Percentiles rank a stretch among this genome's conserved stretches.
Conservation (phyloP, 2,329 filamentous ascomycete species). For the Venturia nashicola region DNA sequence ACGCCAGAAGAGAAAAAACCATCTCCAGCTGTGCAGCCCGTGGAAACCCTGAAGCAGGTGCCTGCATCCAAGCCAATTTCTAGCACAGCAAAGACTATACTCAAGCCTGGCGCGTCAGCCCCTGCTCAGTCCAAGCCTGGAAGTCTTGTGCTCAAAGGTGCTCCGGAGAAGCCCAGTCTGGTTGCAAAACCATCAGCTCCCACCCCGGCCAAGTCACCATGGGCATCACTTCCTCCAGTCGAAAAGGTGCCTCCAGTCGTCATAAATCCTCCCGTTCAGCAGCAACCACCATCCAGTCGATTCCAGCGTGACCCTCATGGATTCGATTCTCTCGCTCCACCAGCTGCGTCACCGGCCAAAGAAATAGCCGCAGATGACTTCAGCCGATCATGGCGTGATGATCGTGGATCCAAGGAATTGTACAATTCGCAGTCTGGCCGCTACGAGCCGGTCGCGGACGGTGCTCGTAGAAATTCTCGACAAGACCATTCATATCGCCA, state of each 20-base stretch:
- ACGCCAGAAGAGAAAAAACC: slow-evolving; percentile 14
- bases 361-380: slow-evolving; percentile 94
- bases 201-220: slow-evolving; percentile 74
- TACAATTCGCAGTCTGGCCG: slow-evolving; percentile 93
- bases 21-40: slow-evolving; percentile 1
- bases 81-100: slow-evolving; percentile 30
- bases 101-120: slow-evolving; percentile 33
- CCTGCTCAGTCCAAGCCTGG: slow-evolving; percentile 32
- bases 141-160: slow-evolving; percentile 53
- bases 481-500: slow-evolving; percentile 55
- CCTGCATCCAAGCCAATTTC: not conserved
- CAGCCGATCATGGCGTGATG: slow-evolving; percentile 72
- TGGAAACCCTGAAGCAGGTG: slow-evolving; percentile 6
- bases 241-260: slow-evolving; percentile 64
- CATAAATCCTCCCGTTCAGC: slow-evolving; percentile 40
- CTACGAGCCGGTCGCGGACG: slow-evolving; percentile 76
- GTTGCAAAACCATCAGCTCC: slow-evolving; percentile 60
- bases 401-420: slow-evolving; percentile 59
- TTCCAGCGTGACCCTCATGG: slow-evolving; percentile 44
- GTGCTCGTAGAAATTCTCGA: slow-evolving; percentile 50
- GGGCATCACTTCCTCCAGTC: slow-evolving; percentile 76
- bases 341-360: slow-evolving; percentile 45
- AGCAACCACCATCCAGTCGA: slow-evolving; percentile 23
- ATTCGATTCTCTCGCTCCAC: slow-evolving; percentile 38
- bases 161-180: slow-evolving; percentile 57